phyloP scores from a whole-genome alignment of 768 basidiomycete genomes.

The Lyophyllum shimeji region DNA sequence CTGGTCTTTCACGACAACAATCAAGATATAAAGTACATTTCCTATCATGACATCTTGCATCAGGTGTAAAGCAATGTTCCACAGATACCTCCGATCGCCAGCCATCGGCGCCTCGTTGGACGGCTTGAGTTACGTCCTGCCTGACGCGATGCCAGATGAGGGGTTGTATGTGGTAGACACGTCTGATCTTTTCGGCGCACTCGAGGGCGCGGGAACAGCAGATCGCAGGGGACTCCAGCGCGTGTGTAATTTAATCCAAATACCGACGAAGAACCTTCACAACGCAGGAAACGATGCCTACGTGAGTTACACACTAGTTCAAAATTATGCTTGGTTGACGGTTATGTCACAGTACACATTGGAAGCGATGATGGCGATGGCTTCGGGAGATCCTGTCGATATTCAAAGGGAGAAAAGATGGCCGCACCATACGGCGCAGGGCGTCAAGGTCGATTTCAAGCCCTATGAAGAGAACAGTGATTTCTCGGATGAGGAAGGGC shows the following conservation, averaged over 20 bases:
- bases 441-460: slow-evolving; percentile 57
- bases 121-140: slow-evolving; percentile 53
- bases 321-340: background rate
- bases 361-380: slow-evolving; percentile 67
- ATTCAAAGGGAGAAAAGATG: slow-evolving; percentile 76
- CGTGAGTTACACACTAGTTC: slow-evolving; percentile 41
- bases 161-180: slow-evolving; percentile 75
- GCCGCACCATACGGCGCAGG: slow-evolving; percentile 57
- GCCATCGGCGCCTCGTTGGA: slow-evolving; percentile 52
- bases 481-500: slow-evolving; percentile 43
- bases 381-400: slow-evolving; percentile 70
- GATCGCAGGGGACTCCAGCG: slow-evolving; percentile 58
- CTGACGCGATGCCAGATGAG: slow-evolving; percentile 48
- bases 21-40: slow-evolving; percentile 71
- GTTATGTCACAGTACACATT: slow-evolving; percentile 62
- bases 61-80: background rate
- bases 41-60: background rate
- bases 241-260: slow-evolving; percentile 61
- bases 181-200: slow-evolving; percentile 68
- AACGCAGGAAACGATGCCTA: slow-evolving; percentile 89
- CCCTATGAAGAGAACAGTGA: slow-evolving; percentile 59
- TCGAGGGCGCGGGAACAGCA: slow-evolving; percentile 58
- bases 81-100: slow-evolving; percentile 54
- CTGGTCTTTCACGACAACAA: slow-evolving; percentile 79
- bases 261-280: slow-evolving; percentile 58